Evolutionary conservation across 768 basidiomycete species (phyloP).

Genomic region (Cystobasidiopsis lactophilus): DNA sequence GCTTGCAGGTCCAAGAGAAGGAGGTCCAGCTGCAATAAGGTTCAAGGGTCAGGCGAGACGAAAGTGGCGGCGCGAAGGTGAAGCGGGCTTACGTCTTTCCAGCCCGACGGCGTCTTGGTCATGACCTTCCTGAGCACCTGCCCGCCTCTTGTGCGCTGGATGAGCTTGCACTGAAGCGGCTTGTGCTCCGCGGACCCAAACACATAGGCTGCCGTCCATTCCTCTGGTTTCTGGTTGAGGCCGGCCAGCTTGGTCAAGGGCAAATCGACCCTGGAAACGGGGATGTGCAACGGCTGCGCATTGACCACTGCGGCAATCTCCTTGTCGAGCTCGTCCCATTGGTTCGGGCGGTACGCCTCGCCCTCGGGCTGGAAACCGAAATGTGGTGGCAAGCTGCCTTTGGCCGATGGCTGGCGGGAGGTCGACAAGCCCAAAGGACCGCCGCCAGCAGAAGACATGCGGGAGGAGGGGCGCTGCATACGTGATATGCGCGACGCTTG

Average conservation of each 20-base stretch:
- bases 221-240: conserved; percentile 3
- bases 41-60: conserved; percentile 12
- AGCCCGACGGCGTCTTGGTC: conserved; percentile 1
- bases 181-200: conserved; percentile 2
- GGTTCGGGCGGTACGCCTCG: conserved; percentile 25
- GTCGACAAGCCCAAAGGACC: too few species aligned
- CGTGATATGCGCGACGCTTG: conserved; percentile 29
- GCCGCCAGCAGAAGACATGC: neutral
- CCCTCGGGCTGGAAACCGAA: neutral
- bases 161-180: conserved; percentile 6
- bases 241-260: conserved; percentile 31
- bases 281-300: conserved; percentile 42
- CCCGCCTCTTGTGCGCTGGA: neutral
- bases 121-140: conserved; percentile 3
- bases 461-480: conserved; percentile 1
- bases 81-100: neutral
- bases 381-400: neutral
- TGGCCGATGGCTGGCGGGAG: neutral
- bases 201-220: conserved; percentile 4
- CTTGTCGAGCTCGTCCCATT: conserved; percentile 56
- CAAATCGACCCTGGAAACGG: conserved; percentile 56
- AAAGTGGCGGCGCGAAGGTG: neutral
- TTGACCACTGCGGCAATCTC: conserved; percentile 59
- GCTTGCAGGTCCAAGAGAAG: conserved; percentile 9
- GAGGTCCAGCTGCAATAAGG: too few species aligned